Percentiles rank a stretch among this genome's conserved stretches.
These are phyloP conservation scores for Thermochaetoides thermophila DNA, from an alignment of 495 filamentous ascomycete genomes.

Conservation along the genomic window DNA sequence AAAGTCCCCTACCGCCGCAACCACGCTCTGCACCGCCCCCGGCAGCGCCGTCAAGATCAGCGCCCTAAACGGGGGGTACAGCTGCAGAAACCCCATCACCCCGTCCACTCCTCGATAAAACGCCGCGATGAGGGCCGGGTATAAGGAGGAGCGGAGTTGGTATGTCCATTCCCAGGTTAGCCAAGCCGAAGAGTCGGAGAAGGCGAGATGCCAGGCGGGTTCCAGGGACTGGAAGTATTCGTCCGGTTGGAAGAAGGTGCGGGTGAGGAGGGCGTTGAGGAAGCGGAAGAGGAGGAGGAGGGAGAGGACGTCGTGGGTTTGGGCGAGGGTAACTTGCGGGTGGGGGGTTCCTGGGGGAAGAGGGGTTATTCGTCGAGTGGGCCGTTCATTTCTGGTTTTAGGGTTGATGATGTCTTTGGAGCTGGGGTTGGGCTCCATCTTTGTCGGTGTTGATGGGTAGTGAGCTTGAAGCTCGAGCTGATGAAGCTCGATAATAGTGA, in stretches of 20 bases:
- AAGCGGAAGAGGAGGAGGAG: constrained; percentile 64
- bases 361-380: too few species aligned
- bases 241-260: constrained; percentile 99
- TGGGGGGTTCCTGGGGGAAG: constrained; percentile 9
- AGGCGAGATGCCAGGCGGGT: constrained; percentile 83
- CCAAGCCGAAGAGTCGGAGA: constrained; percentile 69
- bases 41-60: constrained; percentile 57
- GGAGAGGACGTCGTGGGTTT: constrained; percentile 36
- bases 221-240: constrained; percentile 96
- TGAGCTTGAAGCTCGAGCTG: too few species aligned
- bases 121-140: constrained; percentile 69
- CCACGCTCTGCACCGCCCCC: constrained; percentile 57
- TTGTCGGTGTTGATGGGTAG: too few species aligned
- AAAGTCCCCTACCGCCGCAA: constrained; percentile 72
- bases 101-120: constrained; percentile 51
- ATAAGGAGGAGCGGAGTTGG: constrained; percentile 81
- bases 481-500: too few species aligned
- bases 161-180: constrained; percentile 98
- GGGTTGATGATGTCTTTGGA: too few species aligned
- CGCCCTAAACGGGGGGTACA: constrained; percentile 34
- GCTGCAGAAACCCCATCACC: constrained; percentile 35
- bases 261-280: constrained; percentile 65
- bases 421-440: too few species aligned
- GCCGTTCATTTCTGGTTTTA: too few species aligned
- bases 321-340: constrained; percentile 17